Evolutionary conservation across 495 filamentous ascomycete genomes (phyloP).

Genomic region (Evernia prunastri): DNA sequence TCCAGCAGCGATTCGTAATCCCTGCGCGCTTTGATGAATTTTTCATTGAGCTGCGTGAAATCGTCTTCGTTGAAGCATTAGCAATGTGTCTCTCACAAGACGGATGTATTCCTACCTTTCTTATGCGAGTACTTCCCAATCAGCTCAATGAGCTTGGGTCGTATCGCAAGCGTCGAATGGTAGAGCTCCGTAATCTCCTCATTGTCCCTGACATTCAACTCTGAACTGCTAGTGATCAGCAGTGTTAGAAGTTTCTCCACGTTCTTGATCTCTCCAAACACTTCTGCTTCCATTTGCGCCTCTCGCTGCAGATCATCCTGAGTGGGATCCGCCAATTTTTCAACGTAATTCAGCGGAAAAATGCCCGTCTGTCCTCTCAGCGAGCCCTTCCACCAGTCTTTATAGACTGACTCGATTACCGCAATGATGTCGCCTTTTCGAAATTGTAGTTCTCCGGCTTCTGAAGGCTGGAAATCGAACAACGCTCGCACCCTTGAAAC

Average conservation of each 20-base stretch:
- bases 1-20: constrained; percentile 96
- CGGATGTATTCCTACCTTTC: constrained; percentile 58
- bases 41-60: constrained; percentile 96
- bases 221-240: constrained; percentile 88
- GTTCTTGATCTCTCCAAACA: constrained; percentile 98
- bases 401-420: constrained; percentile 93
- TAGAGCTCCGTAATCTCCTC: constrained; percentile 92
- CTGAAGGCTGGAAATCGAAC: constrained; percentile 90
- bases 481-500: constrained; percentile 90
- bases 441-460: constrained; percentile 91
- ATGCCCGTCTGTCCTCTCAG: constrained; percentile 92
- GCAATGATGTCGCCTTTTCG: constrained; percentile 96
- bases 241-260: constrained; percentile 94
- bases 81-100: not conserved
- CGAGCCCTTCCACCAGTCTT: constrained; percentile 99
- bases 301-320: constrained; percentile 90
- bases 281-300: constrained; percentile 94
- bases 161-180: constrained; percentile 86
- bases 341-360: constrained; percentile 97
- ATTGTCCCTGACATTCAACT: constrained; percentile 78
- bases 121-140: constrained; percentile 99
- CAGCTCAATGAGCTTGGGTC: constrained; percentile 93
- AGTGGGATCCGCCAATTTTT: constrained; percentile 92
- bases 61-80: constrained; percentile 57
- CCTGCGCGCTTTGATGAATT: constrained; percentile 96